Base-by-base conservation (phyloP, 495 filamentous ascomycete genomes). In the Penicillium alfredii region DNA sequence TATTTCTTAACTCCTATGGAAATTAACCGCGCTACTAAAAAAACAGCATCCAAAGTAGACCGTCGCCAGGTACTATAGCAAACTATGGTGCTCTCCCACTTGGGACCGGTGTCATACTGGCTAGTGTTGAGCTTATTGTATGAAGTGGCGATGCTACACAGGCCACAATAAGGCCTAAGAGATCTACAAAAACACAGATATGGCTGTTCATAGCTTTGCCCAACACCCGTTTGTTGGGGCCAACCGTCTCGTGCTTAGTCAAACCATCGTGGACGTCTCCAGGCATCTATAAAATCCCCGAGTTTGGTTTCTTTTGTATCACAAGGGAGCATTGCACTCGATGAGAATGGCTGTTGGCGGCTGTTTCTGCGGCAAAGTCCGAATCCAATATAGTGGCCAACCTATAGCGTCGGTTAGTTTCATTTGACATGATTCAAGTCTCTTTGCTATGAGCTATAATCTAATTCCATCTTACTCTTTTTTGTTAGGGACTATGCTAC, bases 401-500 rank as follows among this genome's bases (percentile, higher is more conserved):
- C 52, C 51, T 24, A 8, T 60, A 1, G 40, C 24, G 3, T 25
- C 52, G 29, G 62, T 53, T 7, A 51, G 62, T 51, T 38, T 17
- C 34, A 10, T 10, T 25, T 29, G 4, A 9, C 2, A n/a, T 18
- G 14, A 14, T 9, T 19, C 15, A 6, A 31, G 17, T 21, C 6
- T 9, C 16, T 17, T 11, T 27, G n/a, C n/a, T n/a, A n/a, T n/a
- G n/a, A n/a, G n/a, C n/a, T n/a, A n/a, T 28, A 17, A 42, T 8
- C 14, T 32, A 32, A 44, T 10, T 14, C 44, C 11, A 46, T 30
- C 8, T 23, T 13, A 8, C 11, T 18, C n/a, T n/a, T n/a, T 40
- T 24, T 35, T 12, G 21, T n/a, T 22, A 66, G 62, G 62, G 16
- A 28, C 13, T 66, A 7, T 66, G 60, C 21, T 56, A 66, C 45